Percentiles rank a stretch among this genome's conserved stretches.
Evolutionary conservation across 345 rosid genomes (phyloP).

Genomic region (Barbarea vulgaris): DNA sequence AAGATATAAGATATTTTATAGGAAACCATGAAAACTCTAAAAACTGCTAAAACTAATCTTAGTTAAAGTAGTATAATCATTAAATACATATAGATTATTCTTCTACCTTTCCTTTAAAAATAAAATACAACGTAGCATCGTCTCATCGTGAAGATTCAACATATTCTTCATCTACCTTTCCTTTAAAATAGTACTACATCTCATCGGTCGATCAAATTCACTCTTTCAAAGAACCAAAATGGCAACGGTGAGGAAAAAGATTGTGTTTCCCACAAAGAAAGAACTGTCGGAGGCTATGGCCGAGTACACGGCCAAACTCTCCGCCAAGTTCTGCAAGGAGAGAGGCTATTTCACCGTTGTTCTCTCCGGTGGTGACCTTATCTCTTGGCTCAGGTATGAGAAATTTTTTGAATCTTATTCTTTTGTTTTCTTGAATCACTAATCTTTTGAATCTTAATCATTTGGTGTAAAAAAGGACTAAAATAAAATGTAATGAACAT

Average conservation of each 20-base stretch:
- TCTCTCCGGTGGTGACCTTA: conserved; percentile 77
- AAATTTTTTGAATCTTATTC: neutral
- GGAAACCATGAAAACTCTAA: neutral
- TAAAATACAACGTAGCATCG: neutral
- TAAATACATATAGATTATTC: neutral
- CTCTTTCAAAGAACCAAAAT: neutral
- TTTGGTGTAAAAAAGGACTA: neutral
- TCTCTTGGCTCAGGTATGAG: conserved; percentile 56
- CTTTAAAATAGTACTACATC: neutral
- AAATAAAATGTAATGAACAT: neutral
- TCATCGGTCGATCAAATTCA: neutral
- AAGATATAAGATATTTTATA: neutral
- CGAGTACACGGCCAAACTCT: conserved; percentile 59
- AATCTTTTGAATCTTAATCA: neutral
- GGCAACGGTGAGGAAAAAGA: neutral
- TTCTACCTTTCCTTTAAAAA: no score
- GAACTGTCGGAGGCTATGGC: conserved; percentile 59
- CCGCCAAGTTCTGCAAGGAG: conserved; percentile 53
- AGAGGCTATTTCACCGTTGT: conserved; percentile 71
- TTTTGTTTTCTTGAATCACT: neutral
- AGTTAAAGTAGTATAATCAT: neutral
- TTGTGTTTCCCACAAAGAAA: conserved; percentile 17
- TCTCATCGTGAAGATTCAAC: neutral
- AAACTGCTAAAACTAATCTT: neutral
- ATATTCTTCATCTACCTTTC: neutral